These are phyloP conservation scores for Apiotrichum siamense DNA, from an alignment of 1,284 basidiomycete genomes.

Conservation along the genomic window DNA sequence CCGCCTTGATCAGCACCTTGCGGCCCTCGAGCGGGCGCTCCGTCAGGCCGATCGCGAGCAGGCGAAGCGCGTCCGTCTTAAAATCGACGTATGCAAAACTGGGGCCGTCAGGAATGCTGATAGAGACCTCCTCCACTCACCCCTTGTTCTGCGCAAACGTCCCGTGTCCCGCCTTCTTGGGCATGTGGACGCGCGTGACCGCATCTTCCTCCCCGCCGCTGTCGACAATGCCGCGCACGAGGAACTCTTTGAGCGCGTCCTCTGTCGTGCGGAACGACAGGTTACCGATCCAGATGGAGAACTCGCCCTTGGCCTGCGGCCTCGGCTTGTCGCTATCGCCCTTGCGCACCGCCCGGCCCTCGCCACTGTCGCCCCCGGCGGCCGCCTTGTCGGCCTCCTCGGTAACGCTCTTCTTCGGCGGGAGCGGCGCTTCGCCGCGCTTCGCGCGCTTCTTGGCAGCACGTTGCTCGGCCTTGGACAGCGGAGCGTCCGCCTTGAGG, in stretches of 20 bases:
- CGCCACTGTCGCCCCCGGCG: conserved; percentile 3
- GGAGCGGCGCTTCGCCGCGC: conserved; percentile 18
- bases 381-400: conserved; percentile 13
- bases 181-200: conserved; percentile 54
- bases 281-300: conserved; percentile 91
- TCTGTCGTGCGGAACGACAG: conserved; percentile 82
- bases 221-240: conserved; percentile 57
- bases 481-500: conserved; percentile 37
- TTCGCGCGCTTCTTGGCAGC: conserved; percentile 42
- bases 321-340: conserved; percentile 51
- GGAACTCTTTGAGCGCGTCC: conserved; percentile 63
- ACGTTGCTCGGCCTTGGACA: conserved; percentile 46
- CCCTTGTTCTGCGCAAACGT: conserved; percentile 51
- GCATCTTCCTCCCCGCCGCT: conserved; percentile 30
- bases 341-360: conserved; percentile 4
- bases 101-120: not conserved
- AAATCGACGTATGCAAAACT: conserved; percentile 98
- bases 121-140: conserved; percentile 29
- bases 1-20: conserved; percentile 86
- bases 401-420: conserved; percentile 11
- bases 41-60: conserved; percentile 67
- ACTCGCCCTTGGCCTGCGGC: conserved; percentile 55
- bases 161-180: conserved; percentile 45
- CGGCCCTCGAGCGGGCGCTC: conserved; percentile 80
- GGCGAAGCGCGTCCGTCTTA: conserved; percentile 65